Evolutionary conservation across 2,329 filamentous ascomycete species (phyloP).

Genomic region (Ophiostoma triangulosporum): DNA sequence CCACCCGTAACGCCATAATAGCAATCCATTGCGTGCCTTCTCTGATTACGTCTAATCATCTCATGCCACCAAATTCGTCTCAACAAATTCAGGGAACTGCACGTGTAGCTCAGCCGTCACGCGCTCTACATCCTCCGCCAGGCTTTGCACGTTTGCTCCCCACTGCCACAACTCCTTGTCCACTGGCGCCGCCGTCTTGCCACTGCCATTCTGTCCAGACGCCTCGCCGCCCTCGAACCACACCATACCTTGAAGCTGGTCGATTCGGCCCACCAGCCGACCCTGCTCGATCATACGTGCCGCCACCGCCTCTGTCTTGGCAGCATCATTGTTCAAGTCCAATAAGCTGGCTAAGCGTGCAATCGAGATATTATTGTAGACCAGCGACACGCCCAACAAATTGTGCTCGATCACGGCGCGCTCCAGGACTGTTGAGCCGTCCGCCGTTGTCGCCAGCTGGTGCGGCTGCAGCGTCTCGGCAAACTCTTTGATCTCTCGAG

Average conservation of each 20-base stretch:
- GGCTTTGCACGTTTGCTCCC: slow-evolving; percentile 75
- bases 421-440: slow-evolving; percentile 84
- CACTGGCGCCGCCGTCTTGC: slow-evolving; percentile 47
- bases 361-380: slow-evolving; percentile 67
- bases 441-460: slow-evolving; percentile 77
- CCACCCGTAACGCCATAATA: too few relatives aligned
- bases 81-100: slow-evolving; percentile 49
- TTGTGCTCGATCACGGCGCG: slow-evolving; percentile 96
- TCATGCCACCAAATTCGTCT: slow-evolving; percentile 2
- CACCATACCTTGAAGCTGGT: slow-evolving; percentile 82
- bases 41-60: not conserved
- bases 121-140: slow-evolving; percentile 71
- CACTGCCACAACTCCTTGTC: slow-evolving; percentile 67
- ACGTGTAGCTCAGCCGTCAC: slow-evolving; percentile 70
- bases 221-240: slow-evolving; percentile 70
- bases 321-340: slow-evolving; percentile 50
- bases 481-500: slow-evolving; percentile 77
- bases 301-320: slow-evolving; percentile 80
- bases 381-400: slow-evolving; percentile 65
- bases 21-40: not conserved
- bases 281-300: slow-evolving; percentile 95
- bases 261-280: slow-evolving; percentile 73
- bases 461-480: slow-evolving; percentile 68
- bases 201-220: slow-evolving; percentile 53
- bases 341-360: slow-evolving; percentile 64